A percentile compares a stretch with the other conserved stretches of the same genome.
phyloP scores from a whole-genome alignment of 2,329 filamentous ascomycete genomes.

The Hawksworthiomyces lignivorus region DNA sequence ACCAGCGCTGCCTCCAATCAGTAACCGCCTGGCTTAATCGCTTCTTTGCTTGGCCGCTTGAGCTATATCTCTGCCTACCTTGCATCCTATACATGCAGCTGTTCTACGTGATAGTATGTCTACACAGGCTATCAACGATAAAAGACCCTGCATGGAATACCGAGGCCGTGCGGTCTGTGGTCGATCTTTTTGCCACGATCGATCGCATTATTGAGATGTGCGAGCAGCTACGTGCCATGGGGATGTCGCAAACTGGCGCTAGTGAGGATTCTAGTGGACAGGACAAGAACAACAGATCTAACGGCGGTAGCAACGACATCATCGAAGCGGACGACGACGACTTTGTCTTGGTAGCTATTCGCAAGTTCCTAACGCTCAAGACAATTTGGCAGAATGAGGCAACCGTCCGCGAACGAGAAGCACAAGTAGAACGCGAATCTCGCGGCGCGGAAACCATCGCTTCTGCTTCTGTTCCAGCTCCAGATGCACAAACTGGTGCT shows the following conservation, averaged over 20 bases:
- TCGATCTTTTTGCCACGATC: slow-evolving; percentile 25
- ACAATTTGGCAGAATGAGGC: slow-evolving; percentile 7
- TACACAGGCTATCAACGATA: slow-evolving; percentile 11
- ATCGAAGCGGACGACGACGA: neutral
- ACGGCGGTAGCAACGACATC: neutral
- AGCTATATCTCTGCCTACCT: slow-evolving; percentile 2
- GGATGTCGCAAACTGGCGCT: no score
- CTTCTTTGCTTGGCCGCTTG: slow-evolving; percentile 8
- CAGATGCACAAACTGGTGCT: neutral
- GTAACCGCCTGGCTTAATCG: slow-evolving; percentile 11
- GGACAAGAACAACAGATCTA: no score
- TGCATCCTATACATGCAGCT: slow-evolving; percentile 4
- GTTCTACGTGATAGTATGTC: slow-evolving; percentile 9
- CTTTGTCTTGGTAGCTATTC: neutral
- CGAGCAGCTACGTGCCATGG: neutral
- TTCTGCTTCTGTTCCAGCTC: neutral
- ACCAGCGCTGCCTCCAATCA: slow-evolving; percentile 12
- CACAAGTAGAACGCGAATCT: no score
- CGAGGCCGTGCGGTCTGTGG: slow-evolving; percentile 18
- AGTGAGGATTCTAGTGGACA: no score
- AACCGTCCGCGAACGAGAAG: neutral
- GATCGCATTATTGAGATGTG: slow-evolving; percentile 16
- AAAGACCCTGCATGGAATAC: slow-evolving; percentile 32
- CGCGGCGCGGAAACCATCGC: no score
- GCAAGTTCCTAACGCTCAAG: slow-evolving; percentile 1